A percentile compares a stretch with the other conserved stretches of the same genome.
These are phyloP conservation scores for Pulveroboletus frians DNA, from an alignment of 768 basidiomycete species.

Conservation along the genomic window DNA sequence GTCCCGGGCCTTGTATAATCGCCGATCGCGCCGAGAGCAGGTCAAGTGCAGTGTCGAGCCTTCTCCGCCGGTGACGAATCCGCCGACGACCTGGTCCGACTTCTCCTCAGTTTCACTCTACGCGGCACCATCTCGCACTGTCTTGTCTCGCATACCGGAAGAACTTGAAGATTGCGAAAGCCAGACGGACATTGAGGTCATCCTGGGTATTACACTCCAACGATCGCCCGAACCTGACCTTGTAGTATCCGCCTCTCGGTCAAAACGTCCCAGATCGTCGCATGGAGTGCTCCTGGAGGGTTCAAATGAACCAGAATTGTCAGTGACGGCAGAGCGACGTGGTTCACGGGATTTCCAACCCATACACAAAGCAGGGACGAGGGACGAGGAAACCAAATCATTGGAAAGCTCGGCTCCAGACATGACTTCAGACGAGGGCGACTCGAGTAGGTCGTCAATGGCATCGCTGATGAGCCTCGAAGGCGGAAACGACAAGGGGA, in stretches of 20 bases:
- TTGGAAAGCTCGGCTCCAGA: constrained; percentile 20
- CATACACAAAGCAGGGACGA: not conserved
- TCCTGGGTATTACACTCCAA: constrained; percentile 11
- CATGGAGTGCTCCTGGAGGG: not conserved
- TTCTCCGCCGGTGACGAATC: not conserved
- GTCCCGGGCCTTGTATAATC: constrained; percentile 10
- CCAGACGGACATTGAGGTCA: constrained; percentile 11
- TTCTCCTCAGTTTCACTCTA: constrained; percentile 21
- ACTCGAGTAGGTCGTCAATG: constrained; percentile 21
- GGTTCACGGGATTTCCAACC: not conserved
- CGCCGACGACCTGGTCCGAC: constrained; percentile 29
- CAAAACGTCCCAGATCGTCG: not conserved
- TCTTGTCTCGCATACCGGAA: constrained; percentile 27
- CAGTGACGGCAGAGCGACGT: not conserved
- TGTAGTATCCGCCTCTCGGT: not conserved
- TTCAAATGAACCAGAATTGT: not conserved
- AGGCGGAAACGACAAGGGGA: constrained; percentile 9
- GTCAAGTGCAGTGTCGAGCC: not conserved
- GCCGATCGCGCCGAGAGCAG: constrained; percentile 4
- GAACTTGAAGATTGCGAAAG: constrained; percentile 24
- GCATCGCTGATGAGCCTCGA: constrained; percentile 23
- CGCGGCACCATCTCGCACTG: constrained; percentile 14
- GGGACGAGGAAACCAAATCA: constrained; percentile 17
- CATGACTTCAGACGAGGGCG: constrained; percentile 22
- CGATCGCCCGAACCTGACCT: constrained; percentile 10